Evolutionary conservation across 2,329 filamentous ascomycete species (phyloP), one percentile per base, ranked within the genome.

Genomic region (Arthrobotrys pseudoclavata): DNA sequence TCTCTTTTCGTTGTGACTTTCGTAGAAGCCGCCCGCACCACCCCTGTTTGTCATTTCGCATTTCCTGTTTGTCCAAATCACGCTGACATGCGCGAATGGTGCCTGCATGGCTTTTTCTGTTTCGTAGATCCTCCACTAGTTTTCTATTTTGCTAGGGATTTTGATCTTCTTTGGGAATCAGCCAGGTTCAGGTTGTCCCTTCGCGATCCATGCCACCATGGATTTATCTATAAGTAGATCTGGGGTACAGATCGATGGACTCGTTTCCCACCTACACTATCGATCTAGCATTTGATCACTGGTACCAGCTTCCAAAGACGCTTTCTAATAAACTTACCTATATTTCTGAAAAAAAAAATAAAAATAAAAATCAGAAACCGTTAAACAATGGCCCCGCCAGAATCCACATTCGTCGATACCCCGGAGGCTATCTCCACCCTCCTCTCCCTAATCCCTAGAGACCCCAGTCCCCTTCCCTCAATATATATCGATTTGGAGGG

Each of bases 401-500:
- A 24, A 40, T 40, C 20, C 6, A 40, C 55, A 12, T 60, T 60
- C 34, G 20, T 60, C 9, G 34, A 60, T n/a, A 60, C 55, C 1
- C 1, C 34, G n/a, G 55, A 60, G 12, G 34, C 4, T 3, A 20
- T 60, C 20, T 60, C 55, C 9, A n/a, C 12, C 18, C 34, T 60
- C 5, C 55, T 60, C 12, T 60, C 55, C 0, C 9, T 9, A 15
- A 26, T 60, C 20, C 55, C 55, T 26, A 42, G 10, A 42, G 55
- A 26, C 22, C 18, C 18, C 1, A 26, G 9, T 12, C 7, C 22
- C 12, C 13, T 1, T 1, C 61, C 61, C 18, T 50, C 61, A 9
- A 64, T 64, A 2, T 64, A 24, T 9, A 64, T 64, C 42, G 61
- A 64, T 26, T 18, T 64, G 7, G 61, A 64, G 15, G 61, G 61